Conservation (phyloP, 2,329 filamentous ascomycete genomes). For the Falciphora oryzae region DNA sequence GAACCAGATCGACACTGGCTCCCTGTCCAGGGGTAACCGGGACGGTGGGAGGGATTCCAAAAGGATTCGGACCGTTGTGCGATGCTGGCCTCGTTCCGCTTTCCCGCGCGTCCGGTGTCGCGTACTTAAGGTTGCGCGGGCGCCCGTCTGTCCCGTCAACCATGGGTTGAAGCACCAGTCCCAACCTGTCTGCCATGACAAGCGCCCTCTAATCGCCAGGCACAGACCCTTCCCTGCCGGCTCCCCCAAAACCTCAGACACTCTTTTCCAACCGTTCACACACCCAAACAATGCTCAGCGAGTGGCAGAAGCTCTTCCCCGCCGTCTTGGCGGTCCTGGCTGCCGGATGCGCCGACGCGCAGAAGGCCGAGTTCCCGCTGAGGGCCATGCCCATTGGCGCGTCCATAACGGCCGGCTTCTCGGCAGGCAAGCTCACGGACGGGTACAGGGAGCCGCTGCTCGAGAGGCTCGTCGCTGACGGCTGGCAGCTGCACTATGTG, state of each 20-base stretch:
- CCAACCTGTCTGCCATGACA: too few relatives aligned
- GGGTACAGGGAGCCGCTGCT: conserved; percentile 10
- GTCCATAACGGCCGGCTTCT: conserved; percentile 8
- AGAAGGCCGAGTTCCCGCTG: conserved; percentile 4
- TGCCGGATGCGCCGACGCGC: neutral
- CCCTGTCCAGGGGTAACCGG: too few relatives aligned
- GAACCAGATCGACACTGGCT: too few relatives aligned
- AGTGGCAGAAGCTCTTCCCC: neutral
- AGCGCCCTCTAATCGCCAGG: neutral
- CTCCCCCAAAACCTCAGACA: neutral
- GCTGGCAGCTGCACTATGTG: conserved; percentile 7
- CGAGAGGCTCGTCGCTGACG: conserved; percentile 5
- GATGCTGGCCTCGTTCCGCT: neutral
- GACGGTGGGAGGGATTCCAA: neutral
- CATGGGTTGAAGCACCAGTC: too few relatives aligned
- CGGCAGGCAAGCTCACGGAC: conserved; percentile 5
- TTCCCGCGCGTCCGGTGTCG: too few relatives aligned
- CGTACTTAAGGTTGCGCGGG: neutral
- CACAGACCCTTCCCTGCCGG: neutral
- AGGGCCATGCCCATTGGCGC: conserved; percentile 10
- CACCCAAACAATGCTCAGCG: neutral
- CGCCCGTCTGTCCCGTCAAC: neutral
- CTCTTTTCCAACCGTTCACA: neutral
- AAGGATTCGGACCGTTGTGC: neutral
- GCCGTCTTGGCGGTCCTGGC: conserved; percentile 6